These are phyloP conservation scores for Kwoniella heveanensis DNA, from an alignment of 768 basidiomycete species.

Conservation along the genomic window DNA sequence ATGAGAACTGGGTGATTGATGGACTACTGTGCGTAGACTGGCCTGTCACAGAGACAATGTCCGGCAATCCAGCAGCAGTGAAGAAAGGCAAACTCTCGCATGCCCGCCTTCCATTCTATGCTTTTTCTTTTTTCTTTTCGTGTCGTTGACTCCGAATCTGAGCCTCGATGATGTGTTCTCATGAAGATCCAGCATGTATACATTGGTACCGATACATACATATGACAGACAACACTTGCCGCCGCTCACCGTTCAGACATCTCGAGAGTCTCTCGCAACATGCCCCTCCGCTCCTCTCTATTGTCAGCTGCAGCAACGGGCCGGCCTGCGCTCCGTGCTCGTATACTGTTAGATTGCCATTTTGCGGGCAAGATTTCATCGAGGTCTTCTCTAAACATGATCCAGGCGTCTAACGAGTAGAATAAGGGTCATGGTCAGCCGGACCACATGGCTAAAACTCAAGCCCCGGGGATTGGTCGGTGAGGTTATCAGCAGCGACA, in stretches of 20 bases:
- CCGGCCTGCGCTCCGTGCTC: neutral
- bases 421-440: too few species aligned
- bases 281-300: constrained; percentile 35
- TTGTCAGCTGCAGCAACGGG: constrained; percentile 4
- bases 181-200: neutral
- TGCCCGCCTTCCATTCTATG: neutral
- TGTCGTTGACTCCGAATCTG: neutral
- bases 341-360: constrained; percentile 2
- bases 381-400: constrained; percentile 36
- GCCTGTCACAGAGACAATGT: too few species aligned
- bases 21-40: too few species aligned
- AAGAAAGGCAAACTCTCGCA: too few species aligned
- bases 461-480: too few species aligned
- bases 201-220: neutral
- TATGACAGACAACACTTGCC: neutral
- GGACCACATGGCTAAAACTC: too few species aligned
- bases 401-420: constrained; percentile 29
- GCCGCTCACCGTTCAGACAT: constrained; percentile 49
- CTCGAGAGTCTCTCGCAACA: constrained; percentile 45
- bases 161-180: neutral
- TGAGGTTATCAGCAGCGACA: too few species aligned
- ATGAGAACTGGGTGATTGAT: neutral
- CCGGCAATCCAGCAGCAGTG: too few species aligned
- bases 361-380: constrained; percentile 15
- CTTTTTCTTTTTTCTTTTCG: neutral